Base-by-base conservation (phyloP, 2,329 filamentous ascomycete species). In the Penicillium verrucosum region DNA sequence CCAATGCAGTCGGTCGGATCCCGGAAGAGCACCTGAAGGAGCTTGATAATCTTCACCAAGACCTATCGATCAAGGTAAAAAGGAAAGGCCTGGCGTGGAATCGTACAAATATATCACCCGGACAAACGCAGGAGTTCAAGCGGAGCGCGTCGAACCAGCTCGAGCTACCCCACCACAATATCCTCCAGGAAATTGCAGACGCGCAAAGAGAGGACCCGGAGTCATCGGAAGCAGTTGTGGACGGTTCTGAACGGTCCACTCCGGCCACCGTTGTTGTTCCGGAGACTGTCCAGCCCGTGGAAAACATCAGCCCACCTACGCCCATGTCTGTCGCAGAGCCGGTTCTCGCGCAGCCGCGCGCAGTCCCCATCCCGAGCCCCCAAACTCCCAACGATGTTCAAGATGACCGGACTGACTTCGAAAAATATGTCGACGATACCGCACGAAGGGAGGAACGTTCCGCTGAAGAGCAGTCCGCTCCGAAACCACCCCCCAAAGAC, bases 391-490 rank as follows among this genome's bases (percentile, higher is more conserved):
- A 61, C 21, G 58, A 63, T 4, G 30, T 58, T 14, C 57, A 66
- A 37, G 66, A 66, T 49, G 65, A 57, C n/a, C 68, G 69, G 50
- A 75, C 70, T 18, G 75, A 77, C 56, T 71, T 75, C 46, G 73
- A 78, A 62, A 76, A 75, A 60, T 77, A 75, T 60, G 64, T 77
- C 44, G 70, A 74, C 29, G 72, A 68, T 54, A 77, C 68, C 16
- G 68, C 66, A 36, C 66, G 73, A 23, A 65, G 63, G 44, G 66
- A 72, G 60, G 70, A 69, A 47, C 61, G 60, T 23, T 54, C 43
- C n/a, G 23, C 27, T 12, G 61, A 64, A 60, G 67, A 65, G 37
- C 56, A 64, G 34, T 57, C 65, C 18, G 63, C 69, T 32, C 70
- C 70, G 10, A 61, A 65, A 5, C 70, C 70, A 7, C 74, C 73